Evolutionary conservation across 345 rosid species (phyloP).

Genomic region (Schrenkiella parvula): DNA sequence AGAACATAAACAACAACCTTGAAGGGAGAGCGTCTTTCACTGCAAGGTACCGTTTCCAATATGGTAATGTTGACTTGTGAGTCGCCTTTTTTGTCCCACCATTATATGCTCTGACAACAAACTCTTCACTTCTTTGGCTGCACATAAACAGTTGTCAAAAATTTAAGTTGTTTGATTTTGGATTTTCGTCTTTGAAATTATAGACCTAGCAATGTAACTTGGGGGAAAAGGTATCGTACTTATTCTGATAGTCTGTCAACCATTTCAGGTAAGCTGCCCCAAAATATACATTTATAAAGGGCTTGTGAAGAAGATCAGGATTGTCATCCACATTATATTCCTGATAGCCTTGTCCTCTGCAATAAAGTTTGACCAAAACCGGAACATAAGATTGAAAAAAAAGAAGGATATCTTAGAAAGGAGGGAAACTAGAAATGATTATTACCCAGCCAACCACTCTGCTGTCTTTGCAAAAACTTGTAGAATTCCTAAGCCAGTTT

Average conservation of each 20-base stretch:
- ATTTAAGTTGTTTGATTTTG: background rate
- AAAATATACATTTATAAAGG: conserved; percentile 73
- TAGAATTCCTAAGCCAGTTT: conserved; percentile 67
- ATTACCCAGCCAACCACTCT: conserved; percentile 67
- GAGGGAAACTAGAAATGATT: background rate
- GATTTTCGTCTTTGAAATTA: background rate
- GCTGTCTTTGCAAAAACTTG: conserved; percentile 71
- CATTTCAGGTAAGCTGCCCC: conserved; percentile 89
- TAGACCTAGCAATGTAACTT: background rate
- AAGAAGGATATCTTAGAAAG: background rate
- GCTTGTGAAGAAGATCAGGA: conserved; percentile 69
- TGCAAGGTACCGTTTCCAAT: conserved; percentile 75
- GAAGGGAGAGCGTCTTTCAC: conserved; percentile 77
- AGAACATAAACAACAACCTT: conserved; percentile 43
- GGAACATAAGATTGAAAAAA: background rate
- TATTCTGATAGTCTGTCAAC: conserved; percentile 63
- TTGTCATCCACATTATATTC: conserved; percentile 50
- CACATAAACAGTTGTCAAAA: conserved; percentile 26
- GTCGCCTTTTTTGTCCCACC: conserved; percentile 82
- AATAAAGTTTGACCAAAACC: conserved; percentile 21
- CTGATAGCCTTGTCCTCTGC: conserved; percentile 65
- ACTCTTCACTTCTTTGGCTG: conserved; percentile 92
- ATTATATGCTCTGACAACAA: conserved; percentile 69
- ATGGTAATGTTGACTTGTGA: conserved; percentile 77
- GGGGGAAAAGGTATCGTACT: conserved; percentile 38